Evolutionary conservation across 176 grass and related monocot genomes (phyloP), one percentile per base, ranked within the genome.

Genomic region (Zoysia pacifica): DNA sequence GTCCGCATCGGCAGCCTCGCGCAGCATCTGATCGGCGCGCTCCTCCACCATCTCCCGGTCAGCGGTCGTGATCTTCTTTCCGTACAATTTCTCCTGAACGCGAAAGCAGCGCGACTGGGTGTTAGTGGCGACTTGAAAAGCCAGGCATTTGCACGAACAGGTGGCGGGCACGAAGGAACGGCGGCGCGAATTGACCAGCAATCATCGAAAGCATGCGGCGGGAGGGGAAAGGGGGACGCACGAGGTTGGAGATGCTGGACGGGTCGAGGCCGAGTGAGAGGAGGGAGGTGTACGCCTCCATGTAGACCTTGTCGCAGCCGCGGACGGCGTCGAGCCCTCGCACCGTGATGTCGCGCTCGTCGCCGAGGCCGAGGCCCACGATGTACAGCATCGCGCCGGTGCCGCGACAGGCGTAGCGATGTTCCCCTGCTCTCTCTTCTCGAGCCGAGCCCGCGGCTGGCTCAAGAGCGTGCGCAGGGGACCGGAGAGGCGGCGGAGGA

Each of bases 11-110:
- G 47, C 39, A 2, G 92, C 92, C 79, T 91, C 88, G 14, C 12
- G 20, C 43, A 98, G 77, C 76, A 98, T 80, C 62, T 76, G 70
- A 76, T 94, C 96, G 4, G 93, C 92, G 28, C 67, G 82, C 83
- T 95, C 96, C 81, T 95, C 96, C 35, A 95, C 96, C 96, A 95
- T 98, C 75, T 98, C 96, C 56, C 92, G 86, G 50, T 98, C 96
- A 6, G 90, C 92, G 10, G 95, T 86, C 28, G 87, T 68, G 72
- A 98, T 83, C 79, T 98, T 86, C 62, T 89, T 98, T 11, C 86
- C 96, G 39, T 98, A 98, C 54, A 98, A 75, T 82, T 89, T 87
- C 86, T 98, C 92, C 92, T 94, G 84, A 54, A 72, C 18, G 69
- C 64, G 2, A 28, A 60, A 50, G 39, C 46, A 28, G 51, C 44